Conservation (phyloP, 176 grass and related monocot genomes). For the Oryza meyeriana region DNA sequence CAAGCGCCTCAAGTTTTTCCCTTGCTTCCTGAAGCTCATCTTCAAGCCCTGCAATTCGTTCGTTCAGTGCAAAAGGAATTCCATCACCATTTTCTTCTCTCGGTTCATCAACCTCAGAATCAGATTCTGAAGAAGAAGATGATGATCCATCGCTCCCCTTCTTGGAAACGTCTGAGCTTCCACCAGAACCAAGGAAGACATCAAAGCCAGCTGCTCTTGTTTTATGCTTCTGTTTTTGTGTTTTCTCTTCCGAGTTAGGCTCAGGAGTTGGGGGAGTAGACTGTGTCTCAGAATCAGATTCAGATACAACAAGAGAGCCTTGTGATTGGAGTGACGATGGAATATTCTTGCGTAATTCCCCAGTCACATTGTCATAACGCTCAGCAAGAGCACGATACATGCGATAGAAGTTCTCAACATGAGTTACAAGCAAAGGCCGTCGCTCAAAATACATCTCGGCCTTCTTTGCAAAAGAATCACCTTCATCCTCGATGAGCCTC, state of each 20-base stretch:
- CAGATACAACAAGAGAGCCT: conserved; percentile 47
- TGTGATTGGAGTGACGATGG: conserved; percentile 66
- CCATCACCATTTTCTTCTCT: conserved; percentile 49
- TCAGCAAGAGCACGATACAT: conserved; percentile 96
- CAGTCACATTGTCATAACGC: conserved; percentile 94
- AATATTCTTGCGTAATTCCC: conserved; percentile 78
- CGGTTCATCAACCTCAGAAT: conserved; percentile 54
- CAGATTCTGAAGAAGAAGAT: conserved; percentile 63
- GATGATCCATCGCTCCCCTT: conserved; percentile 68
- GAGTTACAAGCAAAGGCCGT: conserved; percentile 62
- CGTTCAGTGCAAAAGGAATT: conserved; percentile 41
- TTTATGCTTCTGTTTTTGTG: conserved; percentile 33
- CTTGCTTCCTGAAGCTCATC: conserved; percentile 63
- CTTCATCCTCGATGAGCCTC: conserved; percentile 86
- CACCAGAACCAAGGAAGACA: conserved; percentile 48
- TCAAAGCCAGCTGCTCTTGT: conserved; percentile 49
- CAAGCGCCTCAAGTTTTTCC: conserved; percentile 54
- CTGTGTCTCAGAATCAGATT: conserved; percentile 56
- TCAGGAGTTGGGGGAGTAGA: conserved; percentile 33
- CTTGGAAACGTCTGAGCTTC: conserved; percentile 37
- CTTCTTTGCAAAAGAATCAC: conserved; percentile 92
- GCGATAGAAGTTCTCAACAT: conserved; percentile 87
- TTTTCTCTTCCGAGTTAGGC: conserved; percentile 37
- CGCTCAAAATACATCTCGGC: conserved; percentile 89
- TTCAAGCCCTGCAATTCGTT: conserved; percentile 70